Base-by-base conservation (phyloP, 2,329 filamentous ascomycete genomes). In the Penicillium sp. region DNA sequence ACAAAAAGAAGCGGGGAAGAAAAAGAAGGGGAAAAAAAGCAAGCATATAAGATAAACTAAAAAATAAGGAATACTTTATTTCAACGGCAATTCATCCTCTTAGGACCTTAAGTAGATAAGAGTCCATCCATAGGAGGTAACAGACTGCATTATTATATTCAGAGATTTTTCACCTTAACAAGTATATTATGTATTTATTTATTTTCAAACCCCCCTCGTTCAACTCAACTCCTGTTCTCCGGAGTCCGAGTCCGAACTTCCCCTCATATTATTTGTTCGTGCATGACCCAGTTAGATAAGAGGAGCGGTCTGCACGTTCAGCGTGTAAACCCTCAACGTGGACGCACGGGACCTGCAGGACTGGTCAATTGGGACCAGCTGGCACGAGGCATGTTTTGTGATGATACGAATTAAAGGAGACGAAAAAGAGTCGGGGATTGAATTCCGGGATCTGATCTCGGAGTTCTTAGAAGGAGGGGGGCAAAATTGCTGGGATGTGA, bases 31-130 rank as follows among this genome's bases (percentile, higher is more conserved):
- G 4, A 1, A 15, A 49, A 41, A 51, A 51, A 52, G 29, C 50
- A 46, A 53, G 13, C 27, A 43, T 45, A 2, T 4, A n/a, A 33
- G 12, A 15, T 13, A 37, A 45, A 10, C 40, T 27, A 45, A 25
- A 43, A 25, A 25, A 25, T 33, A 25, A 25, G 19, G 47, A 27
- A 55, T 37, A 64, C 58, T 60, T 60, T 65, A 67, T 59, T 65
- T 60, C 49, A 48, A 66, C 64, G 9, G 19, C 60, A 47, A 27
- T 27, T 40, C 35, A 17, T 40, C 10, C 1, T 38, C 4, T 12
- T 6, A 19, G 2, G 6, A 19, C 9, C 5, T 45, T n/a, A 2
- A 6, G 9, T 17, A 35, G 12, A n/a, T n/a, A n/a, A 13, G 25
- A 47, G 13, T n/a, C 19, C 2, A 35, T n/a, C 7, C 8, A 48